Base-by-base conservation (phyloP, 2,329 filamentous ascomycete genomes). In the Diaporthe humulicola region DNA sequence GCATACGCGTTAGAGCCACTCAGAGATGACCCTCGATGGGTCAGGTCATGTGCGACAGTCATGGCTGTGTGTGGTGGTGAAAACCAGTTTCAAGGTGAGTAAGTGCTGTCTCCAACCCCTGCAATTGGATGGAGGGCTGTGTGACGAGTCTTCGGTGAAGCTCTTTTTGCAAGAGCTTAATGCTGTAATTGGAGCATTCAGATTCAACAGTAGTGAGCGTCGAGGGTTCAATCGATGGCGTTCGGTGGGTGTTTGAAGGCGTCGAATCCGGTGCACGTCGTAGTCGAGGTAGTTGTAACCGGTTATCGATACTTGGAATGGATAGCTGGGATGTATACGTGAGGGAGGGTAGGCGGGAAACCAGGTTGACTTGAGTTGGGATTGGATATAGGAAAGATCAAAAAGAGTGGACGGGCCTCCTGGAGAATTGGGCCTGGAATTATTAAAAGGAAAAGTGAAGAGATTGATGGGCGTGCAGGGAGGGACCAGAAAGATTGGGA, bases 31-130 rank as follows among this genome's bases (percentile, higher is more conserved):
- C 91, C 91, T 83, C 94, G 91, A 80, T 92, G 91, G 84, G 93
- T 90, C 81, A 92, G 86, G 81, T 96, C 95, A 84, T 92, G 92
- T 81, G 91, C 89, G 84, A 95, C 91, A 60, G 94, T 94, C 94
- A 97, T 97, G 81, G 92, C 84, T 56, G 30, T 56, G 2, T 66
- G 40, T 38, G 57, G 17, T 42, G 76, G 72, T 56, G 36, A 48
- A 58, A 64, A 48, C 45, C 60, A 42, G 67, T 60, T 66, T 60
- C 40, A 80, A 77, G 78, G 71, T 80, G 79, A 61, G 45, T 28
- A 71, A 40, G 73, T 61, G 73, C 52, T 25, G 56, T 60, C 42
- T 73, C 38, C 54, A 36, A 64, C 25, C 54, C 52, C 40, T 74
- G 66, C 73, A 56, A 71, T 61, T 36, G 48, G 56, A 54, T 70